Base-by-base conservation (phyloP, 2,329 filamentous ascomycete genomes). In the Cordyceps militaris region DNA sequence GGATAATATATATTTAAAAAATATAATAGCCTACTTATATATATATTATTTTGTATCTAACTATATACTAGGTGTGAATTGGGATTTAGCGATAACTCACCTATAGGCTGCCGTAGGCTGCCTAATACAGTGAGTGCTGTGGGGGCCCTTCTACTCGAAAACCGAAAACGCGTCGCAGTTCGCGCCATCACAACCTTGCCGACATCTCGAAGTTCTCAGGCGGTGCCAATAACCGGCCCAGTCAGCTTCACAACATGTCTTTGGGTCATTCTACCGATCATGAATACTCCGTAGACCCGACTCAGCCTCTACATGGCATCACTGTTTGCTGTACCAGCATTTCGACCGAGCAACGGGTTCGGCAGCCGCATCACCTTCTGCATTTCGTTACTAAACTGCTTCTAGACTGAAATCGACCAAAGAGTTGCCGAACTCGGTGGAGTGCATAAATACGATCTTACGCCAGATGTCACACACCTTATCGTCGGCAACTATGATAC, bases 401-500 rank as follows among this genome's bases (percentile, higher is more conserved):
- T 34, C 40, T 46, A 81, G 79, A 73, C 74, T 44, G 76, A 83
- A 56, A 78, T 91, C 50, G 83, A 82, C 16, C 73, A 78, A 50
- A 83, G 85, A 60, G 88, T 89, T 19, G 73, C 78, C 62, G 84
- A 96, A 68, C 91, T 99, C 78, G 94, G 94, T 63, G 94, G 92
- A 52, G 73, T 82, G 60, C 89, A 96, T 78, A 91, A 89, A 66
- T 88, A 91, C 71, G 92, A 99, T 71, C 83, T 99, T 46, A 97
- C 92, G n/a, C 89, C 89, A 58, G 91, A 97, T 70, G 91, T 96
- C 49, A 97, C 94, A 5, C 94, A 99, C 75, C 84, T 99, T 48
- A 82, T 99, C 62, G 90, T 96, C 61, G 94, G 92, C 70, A 86
- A 89, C 66, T 88, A 91, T 66, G 84, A 93, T 69, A 97, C 93